Base-by-base conservation (phyloP, 768 basidiomycete genomes). In the Macrocybe gigantea region DNA sequence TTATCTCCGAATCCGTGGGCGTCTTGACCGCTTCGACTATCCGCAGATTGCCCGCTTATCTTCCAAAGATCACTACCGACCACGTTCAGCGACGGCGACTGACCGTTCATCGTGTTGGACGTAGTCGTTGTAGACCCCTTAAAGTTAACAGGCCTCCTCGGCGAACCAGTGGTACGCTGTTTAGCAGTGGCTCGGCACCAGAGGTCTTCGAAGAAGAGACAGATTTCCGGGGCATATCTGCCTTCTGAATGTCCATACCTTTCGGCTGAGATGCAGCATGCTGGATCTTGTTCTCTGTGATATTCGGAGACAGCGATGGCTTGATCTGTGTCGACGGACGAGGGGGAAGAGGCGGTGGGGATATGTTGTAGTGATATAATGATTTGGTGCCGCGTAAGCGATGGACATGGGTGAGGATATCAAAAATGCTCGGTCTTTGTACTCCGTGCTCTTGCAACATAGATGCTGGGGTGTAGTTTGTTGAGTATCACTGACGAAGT, bases 381-480 rank as follows among this genome's bases (percentile, higher is more conserved):
- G 93, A 89, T 61, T 82, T 87, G 1, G 92, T 92, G 8, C 93
- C 92, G 14, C 94, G 85, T 56, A 96, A 77, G 31, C 76, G 74
- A 67, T 97, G 96, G 1, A 94, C 89, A 50, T 80, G 78, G 40
- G 76, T 70, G 38, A 98, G 82, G 10, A 95, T 67, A 56, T 96
- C 91, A 57, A 94, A 97, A 11, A 90, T 86, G 10, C 81, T 79
- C 7, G 95, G 96, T 11, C 96, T 78, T 54, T 89, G 85, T 3
- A 80, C 62, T 2, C 94, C 92, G 53, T 93, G 86, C 60, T 98
- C 96, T 43, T 86, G 83, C 22, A 99, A 78, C 91, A 96, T 96
- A 5, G 89, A 90, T 0, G 74, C 93, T 97, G 56, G 43, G 47
- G 53, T 30, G 46, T 47, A 13, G 49, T 41, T 56, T 48, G 46